A percentile compares a stretch with the other conserved stretches of the same genome.
Evolutionary conservation across 2,329 filamentous ascomycete genomes (phyloP).

Genomic region (Cadophora sp.): DNA sequence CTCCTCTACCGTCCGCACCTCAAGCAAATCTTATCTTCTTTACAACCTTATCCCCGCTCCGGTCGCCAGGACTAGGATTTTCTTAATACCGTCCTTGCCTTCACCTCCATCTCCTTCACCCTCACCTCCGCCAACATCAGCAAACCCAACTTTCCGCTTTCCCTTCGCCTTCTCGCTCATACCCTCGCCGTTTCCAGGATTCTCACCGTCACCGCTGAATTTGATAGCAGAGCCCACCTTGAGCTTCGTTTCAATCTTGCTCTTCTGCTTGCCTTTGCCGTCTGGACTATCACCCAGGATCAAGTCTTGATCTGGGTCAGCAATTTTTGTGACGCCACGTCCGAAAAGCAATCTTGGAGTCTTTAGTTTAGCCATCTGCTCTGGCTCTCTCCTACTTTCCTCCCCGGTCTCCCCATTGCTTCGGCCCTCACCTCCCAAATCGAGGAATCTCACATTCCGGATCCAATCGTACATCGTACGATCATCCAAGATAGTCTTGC

Average conservation of each 20-base stretch:
- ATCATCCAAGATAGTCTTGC: constrained; percentile 65
- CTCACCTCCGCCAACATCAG: background rate
- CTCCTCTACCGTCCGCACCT: too few species aligned
- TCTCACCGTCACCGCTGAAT: background rate
- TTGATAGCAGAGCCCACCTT: background rate
- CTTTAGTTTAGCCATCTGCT: constrained; percentile 56
- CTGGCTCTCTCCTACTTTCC: constrained; percentile 19
- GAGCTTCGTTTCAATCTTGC: background rate
- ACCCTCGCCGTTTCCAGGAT: background rate
- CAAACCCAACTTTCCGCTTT: constrained; percentile 16
- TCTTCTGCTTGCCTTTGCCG: constrained; percentile 15
- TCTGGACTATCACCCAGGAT: constrained; percentile 29
- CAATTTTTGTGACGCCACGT: constrained; percentile 16
- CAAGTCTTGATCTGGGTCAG: constrained; percentile 38
- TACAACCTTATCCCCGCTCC: background rate
- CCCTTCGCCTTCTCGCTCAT: constrained; percentile 11
- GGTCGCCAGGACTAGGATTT: background rate
- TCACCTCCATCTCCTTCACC: background rate
- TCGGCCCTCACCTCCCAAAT: constrained; percentile 36
- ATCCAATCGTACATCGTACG: constrained; percentile 66
- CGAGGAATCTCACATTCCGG: constrained; percentile 55
- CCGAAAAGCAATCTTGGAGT: constrained; percentile 59
- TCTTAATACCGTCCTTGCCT: background rate
- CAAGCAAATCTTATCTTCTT: constrained; percentile 9
- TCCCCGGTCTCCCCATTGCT: constrained; percentile 26